These are phyloP conservation scores for Solanum medicagineum DNA, from an alignment of 257 asterid genomes.

Conservation along the genomic window DNA sequence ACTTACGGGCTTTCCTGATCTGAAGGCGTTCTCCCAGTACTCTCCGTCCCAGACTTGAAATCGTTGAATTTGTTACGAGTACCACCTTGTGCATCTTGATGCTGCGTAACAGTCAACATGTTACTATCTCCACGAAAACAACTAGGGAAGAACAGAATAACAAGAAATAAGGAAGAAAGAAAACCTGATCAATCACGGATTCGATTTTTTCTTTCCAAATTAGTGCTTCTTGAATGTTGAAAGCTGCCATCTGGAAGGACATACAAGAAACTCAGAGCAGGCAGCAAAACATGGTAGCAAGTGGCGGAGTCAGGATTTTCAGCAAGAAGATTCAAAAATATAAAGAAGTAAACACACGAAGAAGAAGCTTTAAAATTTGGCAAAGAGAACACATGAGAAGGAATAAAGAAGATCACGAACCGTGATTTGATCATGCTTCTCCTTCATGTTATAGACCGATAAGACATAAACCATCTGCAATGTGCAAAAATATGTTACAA, in stretches of 20 bases:
- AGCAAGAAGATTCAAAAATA: neutral
- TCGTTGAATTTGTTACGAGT: conserved; percentile 61
- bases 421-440: conserved; percentile 52
- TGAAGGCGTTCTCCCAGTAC: conserved; percentile 48
- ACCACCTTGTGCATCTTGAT: conserved; percentile 53
- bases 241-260: conserved; percentile 88
- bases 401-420: conserved; percentile 20
- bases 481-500: neutral
- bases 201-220: conserved; percentile 82
- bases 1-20: conserved; percentile 95
- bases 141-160: neutral
- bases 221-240: conserved; percentile 85
- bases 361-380: neutral
- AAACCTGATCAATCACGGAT: conserved; percentile 82
- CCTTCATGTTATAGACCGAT: conserved; percentile 84
- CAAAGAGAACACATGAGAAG: neutral
- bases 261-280: neutral
- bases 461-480: conserved; percentile 85
- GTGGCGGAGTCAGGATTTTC: neutral
- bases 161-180: neutral
- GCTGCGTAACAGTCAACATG: conserved; percentile 41
- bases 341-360: neutral
- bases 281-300: neutral
- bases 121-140: neutral
- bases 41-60: conserved; percentile 51